A percentile compares a stretch with the other conserved stretches of the same genome.
These are phyloP conservation scores for Sporothrix curviconia DNA, from an alignment of 2,329 filamentous ascomycete species.

Conservation along the genomic window DNA sequence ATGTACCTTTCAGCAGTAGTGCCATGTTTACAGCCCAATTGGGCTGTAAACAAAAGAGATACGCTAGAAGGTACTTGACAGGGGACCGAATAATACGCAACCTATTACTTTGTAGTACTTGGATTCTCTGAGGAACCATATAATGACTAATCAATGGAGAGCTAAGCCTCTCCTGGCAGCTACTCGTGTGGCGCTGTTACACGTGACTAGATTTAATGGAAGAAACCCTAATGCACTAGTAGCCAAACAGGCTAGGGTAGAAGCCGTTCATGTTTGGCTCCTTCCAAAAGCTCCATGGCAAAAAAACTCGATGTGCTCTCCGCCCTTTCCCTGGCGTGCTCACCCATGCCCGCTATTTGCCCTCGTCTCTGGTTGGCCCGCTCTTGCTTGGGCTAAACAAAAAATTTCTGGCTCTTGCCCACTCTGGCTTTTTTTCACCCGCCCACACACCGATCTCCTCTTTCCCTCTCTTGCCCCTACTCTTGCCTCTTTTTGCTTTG, in stretches of 20 bases:
- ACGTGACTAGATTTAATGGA: slow-evolving; percentile 9
- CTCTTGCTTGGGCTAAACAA: slow-evolving; percentile 7
- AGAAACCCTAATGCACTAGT: slow-evolving; percentile 20
- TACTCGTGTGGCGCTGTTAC: slow-evolving; percentile 5
- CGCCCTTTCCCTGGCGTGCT: neutral
- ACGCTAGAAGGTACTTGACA: neutral
- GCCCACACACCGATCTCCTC: slow-evolving; percentile 31
- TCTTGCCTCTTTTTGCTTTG: slow-evolving; percentile 21
- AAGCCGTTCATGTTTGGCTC: too few species aligned
- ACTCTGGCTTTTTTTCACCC: slow-evolving; percentile 32
- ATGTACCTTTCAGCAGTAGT: neutral
- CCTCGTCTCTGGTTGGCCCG: slow-evolving; percentile 10
- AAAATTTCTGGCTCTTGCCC: slow-evolving; percentile 12
- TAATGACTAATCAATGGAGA: too few species aligned
- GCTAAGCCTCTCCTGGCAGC: slow-evolving; percentile 8
- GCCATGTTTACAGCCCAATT: neutral
- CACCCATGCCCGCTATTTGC: too few species aligned
- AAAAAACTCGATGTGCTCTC: slow-evolving; percentile 1
- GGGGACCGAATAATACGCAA: neutral
- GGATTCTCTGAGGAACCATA: too few species aligned
- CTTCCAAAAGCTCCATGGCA: too few species aligned
- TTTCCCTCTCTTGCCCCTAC: slow-evolving; percentile 1
- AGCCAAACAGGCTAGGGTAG: slow-evolving; percentile 9
- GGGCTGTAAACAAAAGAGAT: neutral
- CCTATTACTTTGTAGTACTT: neutral